These are phyloP conservation scores for Colletotrichum eleusines DNA, from an alignment of 2,329 filamentous ascomycete genomes.

Conservation along the genomic window DNA sequence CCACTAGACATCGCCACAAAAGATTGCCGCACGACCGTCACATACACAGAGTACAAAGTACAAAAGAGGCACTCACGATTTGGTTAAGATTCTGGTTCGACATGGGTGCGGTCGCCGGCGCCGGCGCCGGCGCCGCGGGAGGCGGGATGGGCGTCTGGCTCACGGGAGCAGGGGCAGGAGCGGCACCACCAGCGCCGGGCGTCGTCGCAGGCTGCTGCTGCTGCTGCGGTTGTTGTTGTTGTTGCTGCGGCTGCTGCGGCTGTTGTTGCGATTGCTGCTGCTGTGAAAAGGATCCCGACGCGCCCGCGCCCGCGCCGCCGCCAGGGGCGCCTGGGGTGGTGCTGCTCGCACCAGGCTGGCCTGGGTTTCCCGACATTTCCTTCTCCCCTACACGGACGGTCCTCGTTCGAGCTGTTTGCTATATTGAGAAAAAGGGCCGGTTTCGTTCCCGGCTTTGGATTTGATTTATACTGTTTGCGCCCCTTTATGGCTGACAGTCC, in stretches of 20 bases:
- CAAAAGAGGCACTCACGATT: conserved; percentile 75
- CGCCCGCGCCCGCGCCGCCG: conserved; percentile 18
- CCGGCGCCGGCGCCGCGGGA: conserved; percentile 43
- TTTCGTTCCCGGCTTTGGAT: background rate
- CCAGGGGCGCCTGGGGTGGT: conserved; percentile 25
- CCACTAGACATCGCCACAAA: background rate
- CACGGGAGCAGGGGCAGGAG: conserved; percentile 48
- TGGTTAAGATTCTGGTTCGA: conserved; percentile 94
- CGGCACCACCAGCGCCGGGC: conserved; percentile 44
- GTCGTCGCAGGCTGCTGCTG: conserved; percentile 28
- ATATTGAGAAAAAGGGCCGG: too few species aligned
- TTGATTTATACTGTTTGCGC: background rate
- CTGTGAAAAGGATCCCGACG: conserved; percentile 31
- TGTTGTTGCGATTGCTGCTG: conserved; percentile 1
- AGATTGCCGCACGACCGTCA: background rate
- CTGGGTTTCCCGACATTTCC: conserved; percentile 31
- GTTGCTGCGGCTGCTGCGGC: too few species aligned
- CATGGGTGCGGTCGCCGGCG: conserved; percentile 59
- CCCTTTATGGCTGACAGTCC: conserved; percentile 6
- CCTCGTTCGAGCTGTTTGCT: background rate
- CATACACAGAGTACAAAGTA: background rate
- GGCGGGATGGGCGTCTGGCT: conserved; percentile 43
- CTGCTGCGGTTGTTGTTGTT: conserved; percentile 8
- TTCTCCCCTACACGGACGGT: background rate
- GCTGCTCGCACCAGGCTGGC: conserved; percentile 26